Evolutionary conservation across 2,329 filamentous ascomycete species (phyloP).

Genomic region (Xylariomycetidae sp.): DNA sequence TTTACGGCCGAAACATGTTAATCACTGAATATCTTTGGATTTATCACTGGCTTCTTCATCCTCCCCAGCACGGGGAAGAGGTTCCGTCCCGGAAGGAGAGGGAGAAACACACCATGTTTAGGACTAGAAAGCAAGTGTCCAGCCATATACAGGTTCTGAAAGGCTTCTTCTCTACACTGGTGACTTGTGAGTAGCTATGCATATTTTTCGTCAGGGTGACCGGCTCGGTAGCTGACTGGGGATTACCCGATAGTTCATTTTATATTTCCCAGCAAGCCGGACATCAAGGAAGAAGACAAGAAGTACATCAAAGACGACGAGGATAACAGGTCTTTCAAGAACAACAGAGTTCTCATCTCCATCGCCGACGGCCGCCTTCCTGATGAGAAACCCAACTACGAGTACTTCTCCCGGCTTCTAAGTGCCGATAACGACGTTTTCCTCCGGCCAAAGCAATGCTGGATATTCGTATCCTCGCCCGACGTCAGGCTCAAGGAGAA

Average conservation of each 20-base stretch:
- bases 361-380: slow-evolving; percentile 54
- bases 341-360: slow-evolving; percentile 59
- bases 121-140: slow-evolving; percentile 58
- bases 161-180: slow-evolving; percentile 58
- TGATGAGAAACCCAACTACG: slow-evolving; percentile 56
- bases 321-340: slow-evolving; percentile 56
- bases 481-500: slow-evolving; percentile 48
- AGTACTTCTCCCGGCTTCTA: slow-evolving; percentile 55
- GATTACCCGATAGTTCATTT: slow-evolving; percentile 48
- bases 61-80: slow-evolving; percentile 33
- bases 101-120: slow-evolving; percentile 29
- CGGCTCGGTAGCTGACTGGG: too few species aligned
- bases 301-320: slow-evolving; percentile 30
- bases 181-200: slow-evolving; percentile 51
- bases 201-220: too few species aligned
- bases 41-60: slow-evolving; percentile 40
- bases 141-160: slow-evolving; percentile 69
- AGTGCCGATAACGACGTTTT: slow-evolving; percentile 49
- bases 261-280: slow-evolving; percentile 50
- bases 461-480: slow-evolving; percentile 53
- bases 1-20: slow-evolving; percentile 65
- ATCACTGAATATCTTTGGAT: slow-evolving; percentile 65
- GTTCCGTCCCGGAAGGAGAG: slow-evolving; percentile 42
- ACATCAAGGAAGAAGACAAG: slow-evolving; percentile 47
- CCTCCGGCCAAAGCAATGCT: slow-evolving; percentile 53